phyloP scores from a whole-genome alignment of 2,329 filamentous ascomycete genomes.

The Diaporthe citriasiana region DNA sequence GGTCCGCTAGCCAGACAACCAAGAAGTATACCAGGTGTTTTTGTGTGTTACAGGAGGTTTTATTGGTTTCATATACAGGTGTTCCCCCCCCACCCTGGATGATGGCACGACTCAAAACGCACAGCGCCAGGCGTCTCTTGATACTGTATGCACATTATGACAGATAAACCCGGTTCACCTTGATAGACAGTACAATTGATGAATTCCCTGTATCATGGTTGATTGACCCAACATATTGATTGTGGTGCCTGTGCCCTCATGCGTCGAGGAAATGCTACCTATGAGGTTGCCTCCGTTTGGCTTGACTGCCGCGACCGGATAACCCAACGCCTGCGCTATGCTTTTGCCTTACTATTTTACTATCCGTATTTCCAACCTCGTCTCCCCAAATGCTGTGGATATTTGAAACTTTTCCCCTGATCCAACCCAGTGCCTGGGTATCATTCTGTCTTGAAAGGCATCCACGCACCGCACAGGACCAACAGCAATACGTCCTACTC shows the following conservation, averaged over 20 bases:
- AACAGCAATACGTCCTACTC: background rate
- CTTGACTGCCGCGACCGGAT: background rate
- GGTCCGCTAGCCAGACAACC: background rate
- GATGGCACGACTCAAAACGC: conserved; percentile 1
- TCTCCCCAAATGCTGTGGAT: background rate
- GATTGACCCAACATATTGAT: background rate
- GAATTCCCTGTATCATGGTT: background rate
- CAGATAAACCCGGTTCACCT: conserved; percentile 5
- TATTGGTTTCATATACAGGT: conserved; percentile 13
- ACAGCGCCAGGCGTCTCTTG: conserved; percentile 20
- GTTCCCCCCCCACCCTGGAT: background rate
- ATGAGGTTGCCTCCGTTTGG: background rate
- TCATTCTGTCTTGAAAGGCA: background rate
- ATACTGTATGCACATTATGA: conserved; percentile 26
- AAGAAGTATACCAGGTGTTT: background rate
- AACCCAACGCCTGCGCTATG: conserved; percentile 30
- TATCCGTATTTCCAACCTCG: background rate
- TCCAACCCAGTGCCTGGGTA: background rate
- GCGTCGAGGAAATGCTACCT: background rate
- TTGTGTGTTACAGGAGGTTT: conserved; percentile 8
- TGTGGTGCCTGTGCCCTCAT: background rate
- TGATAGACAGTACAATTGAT: conserved; percentile 32
- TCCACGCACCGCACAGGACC: background rate
- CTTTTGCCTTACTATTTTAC: background rate
- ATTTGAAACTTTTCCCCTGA: background rate